Evolutionary conservation across 495 filamentous ascomycete genomes (phyloP).

Genomic region (Penicillium desertorum): DNA sequence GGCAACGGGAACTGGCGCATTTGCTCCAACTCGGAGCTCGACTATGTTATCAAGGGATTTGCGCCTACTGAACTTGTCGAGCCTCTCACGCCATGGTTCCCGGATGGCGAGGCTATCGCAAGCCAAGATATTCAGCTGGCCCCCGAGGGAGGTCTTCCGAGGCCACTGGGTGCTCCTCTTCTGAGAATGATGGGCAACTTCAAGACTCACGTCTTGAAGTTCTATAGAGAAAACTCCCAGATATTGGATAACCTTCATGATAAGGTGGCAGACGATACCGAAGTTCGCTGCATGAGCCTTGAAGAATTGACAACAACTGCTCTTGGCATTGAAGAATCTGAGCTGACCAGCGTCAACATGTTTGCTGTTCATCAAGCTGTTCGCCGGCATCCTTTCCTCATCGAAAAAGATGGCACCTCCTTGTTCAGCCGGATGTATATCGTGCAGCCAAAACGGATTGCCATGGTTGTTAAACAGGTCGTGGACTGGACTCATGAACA

Average conservation of each 20-base stretch:
- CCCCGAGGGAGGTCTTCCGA: conserved; percentile 47
- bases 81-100: conserved; percentile 63
- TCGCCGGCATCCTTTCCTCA: conserved; percentile 34
- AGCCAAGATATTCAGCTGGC: conserved; percentile 42
- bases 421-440: conserved; percentile 41
- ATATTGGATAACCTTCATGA: conserved; percentile 52
- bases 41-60: conserved; percentile 67
- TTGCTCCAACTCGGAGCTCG: conserved; percentile 40
- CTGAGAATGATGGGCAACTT: conserved; percentile 37
- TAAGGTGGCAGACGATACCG: conserved; percentile 46
- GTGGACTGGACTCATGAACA: conserved; percentile 58
- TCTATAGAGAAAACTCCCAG: conserved; percentile 48
- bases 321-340: conserved; percentile 43
- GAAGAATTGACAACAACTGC: conserved; percentile 59
- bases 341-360: conserved; percentile 52
- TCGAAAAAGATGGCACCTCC: conserved; percentile 52
- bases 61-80: conserved; percentile 55
- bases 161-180: conserved; percentile 37
- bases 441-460: conserved; percentile 51
- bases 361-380: conserved; percentile 69
- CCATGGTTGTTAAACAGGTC: conserved; percentile 47
- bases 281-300: conserved; percentile 56
- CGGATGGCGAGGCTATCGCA: conserved; percentile 41
- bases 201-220: conserved; percentile 26
- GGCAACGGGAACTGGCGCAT: conserved; percentile 72